phyloP scores from a whole-genome alignment of 164 flowering plant species.

The Magnolia officinalis region DNA sequence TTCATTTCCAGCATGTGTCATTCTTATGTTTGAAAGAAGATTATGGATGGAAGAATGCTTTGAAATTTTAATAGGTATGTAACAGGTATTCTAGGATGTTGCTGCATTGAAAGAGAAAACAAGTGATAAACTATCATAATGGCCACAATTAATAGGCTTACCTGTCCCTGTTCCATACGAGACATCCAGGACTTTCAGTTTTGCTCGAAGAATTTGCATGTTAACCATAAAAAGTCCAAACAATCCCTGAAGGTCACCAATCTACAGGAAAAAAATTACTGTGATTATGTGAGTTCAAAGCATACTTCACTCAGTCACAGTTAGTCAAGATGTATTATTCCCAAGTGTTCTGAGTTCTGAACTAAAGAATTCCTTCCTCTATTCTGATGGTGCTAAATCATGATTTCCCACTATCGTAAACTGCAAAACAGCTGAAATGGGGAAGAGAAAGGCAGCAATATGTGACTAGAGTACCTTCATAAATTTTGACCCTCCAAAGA shows the following conservation, averaged over 20 bases:
- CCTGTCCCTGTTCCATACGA: constrained; percentile 86
- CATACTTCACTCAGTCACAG: background rate
- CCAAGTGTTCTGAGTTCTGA: background rate
- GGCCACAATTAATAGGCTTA: constrained; percentile 9
- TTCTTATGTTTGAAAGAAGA: constrained; percentile 7
- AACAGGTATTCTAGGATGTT: background rate
- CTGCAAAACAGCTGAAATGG: background rate
- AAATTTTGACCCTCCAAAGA: constrained; percentile 76
- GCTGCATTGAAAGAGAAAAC: background rate
- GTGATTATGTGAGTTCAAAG: constrained; percentile 1
- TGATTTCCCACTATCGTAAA: background rate
- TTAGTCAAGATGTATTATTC: background rate
- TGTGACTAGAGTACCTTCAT: constrained; percentile 58
- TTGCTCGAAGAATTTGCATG: constrained; percentile 70
- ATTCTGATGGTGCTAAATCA: background rate
- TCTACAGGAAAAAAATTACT: constrained; percentile 34
- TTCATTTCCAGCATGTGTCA: constrained; percentile 2
- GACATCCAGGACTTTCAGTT: constrained; percentile 69
- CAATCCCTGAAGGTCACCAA: constrained; percentile 87
- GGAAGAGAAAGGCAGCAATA: background rate
- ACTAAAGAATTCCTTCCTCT: too few relatives aligned
- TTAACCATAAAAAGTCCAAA: constrained; percentile 76
- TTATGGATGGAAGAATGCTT: background rate
- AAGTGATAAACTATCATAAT: background rate
- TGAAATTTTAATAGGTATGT: background rate